phyloP scores from a whole-genome alignment of 2,329 filamentous ascomycete genomes.

The Didymella segeticola region DNA sequence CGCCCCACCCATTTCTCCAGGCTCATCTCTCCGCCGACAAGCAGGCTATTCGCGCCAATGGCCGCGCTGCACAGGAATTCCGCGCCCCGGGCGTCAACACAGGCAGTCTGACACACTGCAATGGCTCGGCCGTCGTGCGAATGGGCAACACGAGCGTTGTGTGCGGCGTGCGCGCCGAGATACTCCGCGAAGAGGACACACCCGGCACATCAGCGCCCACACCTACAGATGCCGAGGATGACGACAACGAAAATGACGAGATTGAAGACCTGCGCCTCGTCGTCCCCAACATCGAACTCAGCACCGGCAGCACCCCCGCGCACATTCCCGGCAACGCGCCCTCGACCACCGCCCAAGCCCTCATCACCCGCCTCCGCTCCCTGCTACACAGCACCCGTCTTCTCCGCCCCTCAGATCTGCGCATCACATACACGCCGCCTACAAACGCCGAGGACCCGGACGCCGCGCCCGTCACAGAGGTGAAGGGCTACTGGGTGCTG shows the following conservation, averaged over 20 bases:
- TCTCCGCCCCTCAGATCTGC: constrained; percentile 70
- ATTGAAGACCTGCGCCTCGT: constrained; percentile 69
- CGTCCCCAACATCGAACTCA: constrained; percentile 92
- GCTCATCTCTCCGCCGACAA: constrained; percentile 76
- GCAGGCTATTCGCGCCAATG: constrained; percentile 77
- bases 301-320: constrained; percentile 85
- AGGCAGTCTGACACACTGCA: constrained; percentile 84
- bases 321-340: constrained; percentile 87
- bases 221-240: constrained; percentile 22
- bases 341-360: constrained; percentile 78
- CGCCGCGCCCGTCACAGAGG: constrained; percentile 56
- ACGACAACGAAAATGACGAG: constrained; percentile 36
- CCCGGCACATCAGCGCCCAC: constrained; percentile 62
- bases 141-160: constrained; percentile 93
- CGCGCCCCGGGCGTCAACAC: constrained; percentile 79
- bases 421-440: constrained; percentile 71
- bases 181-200: constrained; percentile 77
- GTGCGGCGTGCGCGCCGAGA: constrained; percentile 87
- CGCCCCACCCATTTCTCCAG: constrained; percentile 86
- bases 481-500: constrained; percentile 92
- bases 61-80: constrained; percentile 72
- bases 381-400: constrained; percentile 75
- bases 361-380: constrained; percentile 80
- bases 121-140: constrained; percentile 88
- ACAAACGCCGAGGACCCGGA: constrained; percentile 53